These are phyloP conservation scores for Ganoderma lucidum DNA, from an alignment of 1,284 basidiomycete genomes.

Conservation along the genomic window DNA sequence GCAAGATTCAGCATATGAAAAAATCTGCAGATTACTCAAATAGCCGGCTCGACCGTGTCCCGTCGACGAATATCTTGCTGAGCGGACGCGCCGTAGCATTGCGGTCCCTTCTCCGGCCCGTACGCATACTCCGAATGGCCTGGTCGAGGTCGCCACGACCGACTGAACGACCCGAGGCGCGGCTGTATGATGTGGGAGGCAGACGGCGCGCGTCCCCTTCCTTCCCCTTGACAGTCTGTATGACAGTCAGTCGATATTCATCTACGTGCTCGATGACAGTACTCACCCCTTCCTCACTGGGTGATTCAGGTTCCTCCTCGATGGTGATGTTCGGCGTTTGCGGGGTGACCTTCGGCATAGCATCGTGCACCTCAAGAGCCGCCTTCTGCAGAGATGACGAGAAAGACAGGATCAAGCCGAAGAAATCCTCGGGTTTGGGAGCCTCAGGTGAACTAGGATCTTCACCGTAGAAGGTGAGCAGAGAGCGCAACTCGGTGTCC, in stretches of 20 bases:
- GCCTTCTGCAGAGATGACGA: constrained; percentile 84
- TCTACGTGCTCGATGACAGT: neutral
- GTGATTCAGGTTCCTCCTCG: constrained; percentile 32
- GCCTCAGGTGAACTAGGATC: constrained; percentile 63
- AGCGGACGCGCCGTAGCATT: constrained; percentile 52
- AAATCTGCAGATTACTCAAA: constrained; percentile 30
- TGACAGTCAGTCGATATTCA: neutral
- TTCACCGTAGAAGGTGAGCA: constrained; percentile 81
- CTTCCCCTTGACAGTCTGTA: constrained; percentile 51
- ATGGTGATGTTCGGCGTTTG: constrained; percentile 37
- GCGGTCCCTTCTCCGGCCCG: constrained; percentile 66
- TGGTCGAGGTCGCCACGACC: constrained; percentile 83
- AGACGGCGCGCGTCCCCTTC: constrained; percentile 36
- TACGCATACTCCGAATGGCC: constrained; percentile 82
- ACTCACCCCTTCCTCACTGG: constrained; percentile 43
- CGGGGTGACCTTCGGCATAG: constrained; percentile 48
- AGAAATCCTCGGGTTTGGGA: constrained; percentile 82
- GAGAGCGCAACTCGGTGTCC: constrained; percentile 62
- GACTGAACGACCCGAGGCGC: constrained; percentile 57
- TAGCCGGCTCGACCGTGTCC: constrained; percentile 53
- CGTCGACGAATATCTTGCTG: constrained; percentile 86
- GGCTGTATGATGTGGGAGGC: constrained; percentile 49
- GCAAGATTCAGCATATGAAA: neutral
- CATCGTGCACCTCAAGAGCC: constrained; percentile 73
- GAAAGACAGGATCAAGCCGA: constrained; percentile 77